Percentiles rank a stretch among this genome's conserved stretches.
phyloP scores from a whole-genome alignment of 345 rosid species.

The Noccaea caerulescens region DNA sequence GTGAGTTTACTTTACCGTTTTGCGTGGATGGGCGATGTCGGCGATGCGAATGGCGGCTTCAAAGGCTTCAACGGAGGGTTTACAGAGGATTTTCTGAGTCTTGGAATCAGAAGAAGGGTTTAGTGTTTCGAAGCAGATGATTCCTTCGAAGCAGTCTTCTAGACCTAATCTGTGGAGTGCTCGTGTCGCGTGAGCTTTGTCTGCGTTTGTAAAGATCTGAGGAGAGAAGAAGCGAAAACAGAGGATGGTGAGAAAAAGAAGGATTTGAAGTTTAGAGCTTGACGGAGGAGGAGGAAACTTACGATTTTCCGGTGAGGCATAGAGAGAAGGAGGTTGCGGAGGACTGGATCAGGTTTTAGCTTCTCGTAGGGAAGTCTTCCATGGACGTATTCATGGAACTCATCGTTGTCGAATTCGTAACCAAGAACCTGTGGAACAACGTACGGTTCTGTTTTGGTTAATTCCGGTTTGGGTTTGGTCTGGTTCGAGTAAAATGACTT shows the following conservation, averaged over 20 bases:
- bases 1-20: slow-evolving; percentile 56
- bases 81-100: slow-evolving; percentile 53
- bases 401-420: slow-evolving; percentile 80
- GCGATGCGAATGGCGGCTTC: slow-evolving; percentile 70
- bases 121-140: slow-evolving; percentile 83
- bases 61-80: slow-evolving; percentile 69
- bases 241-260: slow-evolving; percentile 1
- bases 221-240: background rate
- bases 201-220: slow-evolving; percentile 85
- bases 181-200: slow-evolving; percentile 57
- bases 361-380: slow-evolving; percentile 80
- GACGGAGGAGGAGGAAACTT: slow-evolving; percentile 27
- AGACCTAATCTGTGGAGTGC: slow-evolving; percentile 59
- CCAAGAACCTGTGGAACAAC: slow-evolving; percentile 64
- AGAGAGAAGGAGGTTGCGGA: slow-evolving; percentile 81
- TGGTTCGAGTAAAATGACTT: background rate
- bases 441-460: slow-evolving; percentile 13
- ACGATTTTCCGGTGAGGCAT: slow-evolving; percentile 85
- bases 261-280: no score
- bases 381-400: slow-evolving; percentile 81
- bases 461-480: background rate
- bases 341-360: slow-evolving; percentile 68
- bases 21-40: slow-evolving; percentile 57
- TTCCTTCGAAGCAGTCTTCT: slow-evolving; percentile 82
- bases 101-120: slow-evolving; percentile 49